Evolutionary conservation across 2,329 filamentous ascomycete species (phyloP), one percentile per base, ranked within the genome.

Genomic region (Parascedosporium putredinis): DNA sequence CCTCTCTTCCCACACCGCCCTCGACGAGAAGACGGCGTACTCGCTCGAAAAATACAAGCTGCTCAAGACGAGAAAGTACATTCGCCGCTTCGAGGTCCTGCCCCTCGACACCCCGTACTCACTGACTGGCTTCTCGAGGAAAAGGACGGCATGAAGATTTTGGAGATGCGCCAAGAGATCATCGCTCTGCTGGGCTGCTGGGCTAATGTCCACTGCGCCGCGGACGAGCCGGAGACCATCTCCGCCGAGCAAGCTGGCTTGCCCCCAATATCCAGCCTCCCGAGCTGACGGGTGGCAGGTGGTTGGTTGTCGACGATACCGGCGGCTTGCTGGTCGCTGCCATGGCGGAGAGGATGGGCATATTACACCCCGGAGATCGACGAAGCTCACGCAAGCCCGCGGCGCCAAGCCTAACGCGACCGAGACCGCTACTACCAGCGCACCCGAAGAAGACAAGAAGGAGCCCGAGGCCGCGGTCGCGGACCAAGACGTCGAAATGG

Each of bases 1-100:
- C 23, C 78, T 98, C 66, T 76, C 89, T 25, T 93, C 89, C 40
- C 93, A 98, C 65, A 83, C 86, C 16, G 86, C 84, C 1, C 76
- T 98, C 40, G 89, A 95, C 57, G 86, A 97, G 69, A 98, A 98
- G 74, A 97, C 93, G 0, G 76, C 82, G 1, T 98, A 94, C 61
- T 94, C 89, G 2, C 72, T 96, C 51, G 90, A 91, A 40, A 98
- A 98, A 66, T 98, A 98, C 67, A 95, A 93, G 60, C 72, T 97
- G 16, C 75, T 95, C 43, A 98, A 98, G 70, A 85, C 87, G 55
- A 90, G 84, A 63, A 98, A 98, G 67, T 97, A 95, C 63, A 77
- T 97, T 55, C 83, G 86, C 59, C 76, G 89, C 10, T 97, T 98
- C 60, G 88, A 86, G 0, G 79, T 93, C 1, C 65, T 95, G 47